phyloP scores from a whole-genome alignment of 495 filamentous ascomycete genomes.

The Podospora sp. region DNA sequence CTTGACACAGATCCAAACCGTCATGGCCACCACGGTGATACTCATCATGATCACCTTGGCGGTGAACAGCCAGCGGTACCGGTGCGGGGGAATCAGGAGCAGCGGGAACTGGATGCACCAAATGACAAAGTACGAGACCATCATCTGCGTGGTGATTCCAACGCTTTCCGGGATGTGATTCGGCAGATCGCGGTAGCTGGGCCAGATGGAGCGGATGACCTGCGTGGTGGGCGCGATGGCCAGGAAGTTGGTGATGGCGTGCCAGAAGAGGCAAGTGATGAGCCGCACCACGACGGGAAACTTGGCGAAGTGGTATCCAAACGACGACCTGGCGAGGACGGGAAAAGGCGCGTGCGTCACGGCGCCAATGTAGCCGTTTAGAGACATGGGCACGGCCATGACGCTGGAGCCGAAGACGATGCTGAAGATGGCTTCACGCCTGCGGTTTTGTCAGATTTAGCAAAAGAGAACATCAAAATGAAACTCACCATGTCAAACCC shows the following conservation, averaged over 20 bases:
- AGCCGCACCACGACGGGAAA: conserved; percentile 41
- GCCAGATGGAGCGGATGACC: conserved; percentile 45
- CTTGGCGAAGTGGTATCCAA: conserved; percentile 41
- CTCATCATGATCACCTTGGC: conserved; percentile 45
- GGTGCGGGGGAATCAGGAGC: conserved; percentile 48
- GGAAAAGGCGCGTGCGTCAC: conserved; percentile 43
- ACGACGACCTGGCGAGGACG: conserved; percentile 39
- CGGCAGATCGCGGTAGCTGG: conserved; percentile 38
- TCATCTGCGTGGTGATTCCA: conserved; percentile 49
- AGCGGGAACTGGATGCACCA: conserved; percentile 48
- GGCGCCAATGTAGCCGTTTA: conserved; percentile 49
- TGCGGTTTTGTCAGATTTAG: not conserved
- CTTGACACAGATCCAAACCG: conserved; percentile 40
- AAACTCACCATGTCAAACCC: conserved; percentile 41
- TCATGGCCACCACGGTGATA: conserved; percentile 37
- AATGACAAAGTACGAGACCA: conserved; percentile 48
- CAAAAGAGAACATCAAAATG: too few species aligned
- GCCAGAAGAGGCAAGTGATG: conserved; percentile 49
- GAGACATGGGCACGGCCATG: conserved; percentile 42
- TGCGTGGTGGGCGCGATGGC: conserved; percentile 40
- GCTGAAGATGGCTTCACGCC: conserved; percentile 40
- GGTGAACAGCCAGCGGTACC: conserved; percentile 48
- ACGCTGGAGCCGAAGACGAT: conserved; percentile 31
- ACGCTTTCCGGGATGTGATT: conserved; percentile 46
- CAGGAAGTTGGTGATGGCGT: conserved; percentile 41